These are phyloP conservation scores for Erythrobasidium yunnanense DNA, from an alignment of 768 basidiomycete genomes.

Conservation along the genomic window DNA sequence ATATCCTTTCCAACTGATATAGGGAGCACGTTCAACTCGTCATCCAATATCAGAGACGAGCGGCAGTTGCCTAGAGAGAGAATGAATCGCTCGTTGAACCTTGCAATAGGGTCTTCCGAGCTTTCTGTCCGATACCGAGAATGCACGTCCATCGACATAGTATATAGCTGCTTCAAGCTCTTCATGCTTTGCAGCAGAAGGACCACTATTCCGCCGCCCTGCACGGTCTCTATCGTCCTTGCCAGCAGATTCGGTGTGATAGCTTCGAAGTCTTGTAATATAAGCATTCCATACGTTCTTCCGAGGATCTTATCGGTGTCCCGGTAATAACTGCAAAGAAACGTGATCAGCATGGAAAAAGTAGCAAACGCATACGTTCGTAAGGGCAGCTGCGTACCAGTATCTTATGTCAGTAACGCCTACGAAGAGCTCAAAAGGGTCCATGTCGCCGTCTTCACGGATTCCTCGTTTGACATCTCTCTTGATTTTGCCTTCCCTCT, in stretches of 20 bases:
- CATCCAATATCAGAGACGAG: constrained; percentile 88
- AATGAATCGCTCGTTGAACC: constrained; percentile 98
- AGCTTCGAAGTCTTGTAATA: constrained; percentile 95
- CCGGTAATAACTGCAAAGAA: constrained; percentile 66
- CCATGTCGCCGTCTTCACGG: constrained; percentile 85
- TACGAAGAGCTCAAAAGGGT: constrained; percentile 96
- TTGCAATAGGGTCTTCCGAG: constrained; percentile 59
- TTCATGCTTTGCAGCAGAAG: constrained; percentile 89
- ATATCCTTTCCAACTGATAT: constrained; percentile 93
- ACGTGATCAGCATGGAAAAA: neutral
- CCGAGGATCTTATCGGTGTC: constrained; percentile 94
- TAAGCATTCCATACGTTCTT: constrained; percentile 93
- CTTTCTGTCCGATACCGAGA: constrained; percentile 77
- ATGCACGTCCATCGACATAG: constrained; percentile 91
- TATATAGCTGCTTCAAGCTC: constrained; percentile 78
- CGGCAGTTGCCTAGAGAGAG: constrained; percentile 85
- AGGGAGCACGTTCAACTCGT: constrained; percentile 94
- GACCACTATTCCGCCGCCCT: constrained; percentile 73
- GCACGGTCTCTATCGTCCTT: constrained; percentile 93
- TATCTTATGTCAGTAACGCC: constrained; percentile 98
- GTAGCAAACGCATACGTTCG: neutral
- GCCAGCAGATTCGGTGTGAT: constrained; percentile 95
- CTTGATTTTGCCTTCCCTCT: constrained; percentile 92
- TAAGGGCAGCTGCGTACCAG: constrained; percentile 53
- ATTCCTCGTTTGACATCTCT: constrained; percentile 88